These are phyloP conservation scores for Suillus sp. DNA, from an alignment of 768 basidiomycete genomes.

Conservation along the genomic window DNA sequence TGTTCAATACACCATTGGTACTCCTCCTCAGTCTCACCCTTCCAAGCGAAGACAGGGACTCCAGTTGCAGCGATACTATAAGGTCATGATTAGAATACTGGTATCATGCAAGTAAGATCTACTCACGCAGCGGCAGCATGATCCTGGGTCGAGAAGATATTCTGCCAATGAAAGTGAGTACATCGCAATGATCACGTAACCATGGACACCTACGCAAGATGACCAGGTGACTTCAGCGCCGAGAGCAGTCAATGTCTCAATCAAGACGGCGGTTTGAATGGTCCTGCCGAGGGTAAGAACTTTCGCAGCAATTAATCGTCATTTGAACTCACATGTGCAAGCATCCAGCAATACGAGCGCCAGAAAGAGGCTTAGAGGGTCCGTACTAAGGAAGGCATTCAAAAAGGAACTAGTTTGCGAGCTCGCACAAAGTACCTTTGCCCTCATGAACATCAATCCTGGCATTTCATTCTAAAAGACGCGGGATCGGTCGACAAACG, in stretches of 20 bases:
- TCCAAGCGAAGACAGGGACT: conserved; percentile 99
- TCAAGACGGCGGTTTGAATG: conserved; percentile 97
- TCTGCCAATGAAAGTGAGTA: conserved; percentile 46
- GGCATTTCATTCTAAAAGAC: conserved; percentile 83
- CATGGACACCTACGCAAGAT: conserved; percentile 71
- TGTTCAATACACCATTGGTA: conserved; percentile 99
- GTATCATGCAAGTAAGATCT: background rate
- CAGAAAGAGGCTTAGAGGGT: conserved; percentile 81
- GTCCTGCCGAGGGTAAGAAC: conserved; percentile 60
- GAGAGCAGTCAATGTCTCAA: conserved; percentile 93
- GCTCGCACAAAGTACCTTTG: conserved; percentile 58
- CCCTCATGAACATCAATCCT: conserved; percentile 90
- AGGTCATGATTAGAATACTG: conserved; percentile 9
- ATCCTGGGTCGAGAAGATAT: conserved; percentile 99
- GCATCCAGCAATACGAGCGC: conserved; percentile 96
- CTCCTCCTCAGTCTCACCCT: conserved; percentile 99
- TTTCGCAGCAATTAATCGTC: background rate
- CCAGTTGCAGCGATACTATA: conserved; percentile 93
- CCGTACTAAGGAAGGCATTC: conserved; percentile 58
- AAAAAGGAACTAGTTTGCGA: background rate
- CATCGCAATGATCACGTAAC: background rate
- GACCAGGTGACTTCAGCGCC: conserved; percentile 99
- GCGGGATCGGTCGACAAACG: conserved; percentile 14
- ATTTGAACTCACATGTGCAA: conserved; percentile 81
- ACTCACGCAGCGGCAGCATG: conserved; percentile 96